Percentiles rank a stretch among this genome's conserved stretches.
Conservation (phyloP, 2,329 filamentous ascomycete species). For the Verticillium klebahnii region DNA sequence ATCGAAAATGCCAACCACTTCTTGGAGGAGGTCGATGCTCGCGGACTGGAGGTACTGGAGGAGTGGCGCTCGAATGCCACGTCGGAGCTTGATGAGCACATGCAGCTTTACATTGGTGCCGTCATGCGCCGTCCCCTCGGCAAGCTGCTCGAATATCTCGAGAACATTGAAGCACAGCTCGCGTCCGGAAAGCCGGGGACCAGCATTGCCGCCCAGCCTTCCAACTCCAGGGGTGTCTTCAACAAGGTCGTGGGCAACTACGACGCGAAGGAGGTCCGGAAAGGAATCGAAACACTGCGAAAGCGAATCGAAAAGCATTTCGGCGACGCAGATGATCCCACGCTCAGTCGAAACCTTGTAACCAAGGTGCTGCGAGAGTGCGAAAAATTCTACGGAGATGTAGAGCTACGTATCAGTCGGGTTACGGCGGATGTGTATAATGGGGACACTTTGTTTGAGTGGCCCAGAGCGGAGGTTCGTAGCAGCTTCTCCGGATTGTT, state of each 20-base stretch:
- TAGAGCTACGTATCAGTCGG: conserved; percentile 55
- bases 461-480: conserved; percentile 61
- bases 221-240: conserved; percentile 76
- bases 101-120: conserved; percentile 79
- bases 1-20: conserved; percentile 99
- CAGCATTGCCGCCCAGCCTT: conserved; percentile 72
- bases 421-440: conserved; percentile 61
- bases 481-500: conserved; percentile 41
- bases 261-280: conserved; percentile 79
- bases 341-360: conserved; percentile 55
- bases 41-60: conserved; percentile 69
- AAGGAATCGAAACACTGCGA: conserved; percentile 82
- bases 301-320: conserved; percentile 98
- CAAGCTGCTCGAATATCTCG: conserved; percentile 85
- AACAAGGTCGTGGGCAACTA: conserved; percentile 80
- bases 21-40: conserved; percentile 80
- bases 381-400: conserved; percentile 57
- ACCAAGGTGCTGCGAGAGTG: conserved; percentile 55
- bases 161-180: conserved; percentile 75
- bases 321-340: conserved; percentile 77
- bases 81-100: conserved; percentile 78
- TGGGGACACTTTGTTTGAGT: conserved; percentile 61
- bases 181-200: conserved; percentile 54
- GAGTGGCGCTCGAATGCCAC: conserved; percentile 78
- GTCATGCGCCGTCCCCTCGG: conserved; percentile 87